Evolutionary conservation across 106 monocot species (phyloP).

Genomic region (Xerophyta viscosa): DNA sequence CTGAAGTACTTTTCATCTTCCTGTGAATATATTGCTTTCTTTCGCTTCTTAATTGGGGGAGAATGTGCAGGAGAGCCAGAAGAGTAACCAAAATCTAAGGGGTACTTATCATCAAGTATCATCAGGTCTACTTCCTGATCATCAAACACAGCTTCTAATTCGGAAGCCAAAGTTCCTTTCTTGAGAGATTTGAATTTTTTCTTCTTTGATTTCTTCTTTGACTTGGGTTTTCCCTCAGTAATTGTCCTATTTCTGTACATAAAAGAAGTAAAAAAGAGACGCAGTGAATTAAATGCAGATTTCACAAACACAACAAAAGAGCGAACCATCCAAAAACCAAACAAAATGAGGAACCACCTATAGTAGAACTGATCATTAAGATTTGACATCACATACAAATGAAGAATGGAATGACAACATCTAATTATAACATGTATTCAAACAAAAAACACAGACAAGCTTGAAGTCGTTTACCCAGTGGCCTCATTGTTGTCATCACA

Average conservation of each 20-base stretch:
- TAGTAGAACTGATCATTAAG: no score
- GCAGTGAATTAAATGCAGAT: no score
- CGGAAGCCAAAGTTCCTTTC: constrained; percentile 63
- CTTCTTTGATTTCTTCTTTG: constrained; percentile 67
- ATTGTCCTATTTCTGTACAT: constrained; percentile 20
- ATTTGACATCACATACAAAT: no score
- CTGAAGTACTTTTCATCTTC: constrained; percentile 40
- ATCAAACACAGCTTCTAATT: constrained; percentile 31
- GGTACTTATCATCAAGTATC: constrained; percentile 19
- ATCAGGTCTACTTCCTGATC: constrained; percentile 30
- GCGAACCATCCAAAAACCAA: no score
- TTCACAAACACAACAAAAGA: no score
- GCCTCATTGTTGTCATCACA: constrained; percentile 28
- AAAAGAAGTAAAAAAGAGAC: not conserved
- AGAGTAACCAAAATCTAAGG: constrained; percentile 20
- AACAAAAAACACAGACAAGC: no score
- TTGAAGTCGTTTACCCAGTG: no score
- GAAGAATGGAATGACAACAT: no score
- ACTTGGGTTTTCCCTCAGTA: constrained; percentile 46
- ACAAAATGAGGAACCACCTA: no score
- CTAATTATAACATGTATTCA: no score
- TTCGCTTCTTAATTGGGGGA: constrained; percentile 46
- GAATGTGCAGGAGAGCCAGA: constrained; percentile 33
- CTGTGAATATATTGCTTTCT: constrained; percentile 18
- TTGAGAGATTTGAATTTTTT: constrained; percentile 86